Conservation (phyloP, 495 filamentous ascomycete species). For the Trichoderma virens region DNA sequence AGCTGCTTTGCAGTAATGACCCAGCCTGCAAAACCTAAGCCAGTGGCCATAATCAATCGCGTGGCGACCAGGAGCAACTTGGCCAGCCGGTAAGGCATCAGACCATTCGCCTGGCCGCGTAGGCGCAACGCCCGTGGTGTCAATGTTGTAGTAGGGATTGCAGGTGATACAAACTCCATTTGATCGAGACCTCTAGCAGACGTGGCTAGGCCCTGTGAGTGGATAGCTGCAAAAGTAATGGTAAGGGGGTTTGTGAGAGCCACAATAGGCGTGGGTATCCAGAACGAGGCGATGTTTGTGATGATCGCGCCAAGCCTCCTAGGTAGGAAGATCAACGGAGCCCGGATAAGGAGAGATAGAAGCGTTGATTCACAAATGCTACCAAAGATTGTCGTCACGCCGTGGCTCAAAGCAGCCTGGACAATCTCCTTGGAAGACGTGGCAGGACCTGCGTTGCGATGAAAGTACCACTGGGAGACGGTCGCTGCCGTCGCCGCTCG, state of each 20-base stretch:
- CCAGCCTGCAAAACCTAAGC: conserved; percentile 93
- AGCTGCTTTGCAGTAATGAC: conserved; percentile 80
- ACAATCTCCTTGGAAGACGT: conserved; percentile 72
- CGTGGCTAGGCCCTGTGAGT: conserved; percentile 68
- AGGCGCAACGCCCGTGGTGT: conserved; percentile 50
- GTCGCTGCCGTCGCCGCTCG: conserved; percentile 88
- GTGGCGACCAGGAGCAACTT: conserved; percentile 89
- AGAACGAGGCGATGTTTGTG: conserved; percentile 56
- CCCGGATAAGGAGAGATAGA: conserved; percentile 68
- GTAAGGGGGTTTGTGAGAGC: conserved; percentile 84
- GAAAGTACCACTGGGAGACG: conserved; percentile 98
- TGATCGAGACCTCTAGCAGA: conserved; percentile 70
- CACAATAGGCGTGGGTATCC: conserved; percentile 76
- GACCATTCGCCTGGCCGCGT: conserved; percentile 35
- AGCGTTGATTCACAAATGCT: conserved; percentile 83
- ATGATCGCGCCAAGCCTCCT: conserved; percentile 47
- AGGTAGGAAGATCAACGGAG: conserved; percentile 80
- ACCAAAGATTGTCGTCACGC: conserved; percentile 79
- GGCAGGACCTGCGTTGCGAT: conserved; percentile 72
- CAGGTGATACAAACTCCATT: conserved; percentile 62
- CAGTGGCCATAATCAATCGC: conserved; percentile 78
- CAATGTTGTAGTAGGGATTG: conserved; percentile 52
- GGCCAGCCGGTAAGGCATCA: conserved; percentile 72
- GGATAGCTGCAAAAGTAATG: conserved; percentile 88
- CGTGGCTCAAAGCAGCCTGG: conserved; percentile 70